Conservation (phyloP, 305 asterid genomes). For the Rubia balearica region DNA sequence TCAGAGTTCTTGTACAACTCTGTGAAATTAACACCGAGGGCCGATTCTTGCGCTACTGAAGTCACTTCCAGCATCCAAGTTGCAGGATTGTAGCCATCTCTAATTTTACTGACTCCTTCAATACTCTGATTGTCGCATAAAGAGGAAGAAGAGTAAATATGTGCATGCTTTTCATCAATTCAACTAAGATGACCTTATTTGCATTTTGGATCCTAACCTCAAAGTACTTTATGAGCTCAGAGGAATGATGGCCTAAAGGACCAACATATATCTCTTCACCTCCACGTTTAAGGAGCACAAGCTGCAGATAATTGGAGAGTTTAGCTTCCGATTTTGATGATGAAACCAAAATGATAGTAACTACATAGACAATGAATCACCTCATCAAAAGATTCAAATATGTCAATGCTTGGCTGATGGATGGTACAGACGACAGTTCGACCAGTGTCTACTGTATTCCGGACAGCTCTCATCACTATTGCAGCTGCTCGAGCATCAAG, state of each 20-base stretch:
- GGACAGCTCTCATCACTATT: slow-evolving; percentile 20
- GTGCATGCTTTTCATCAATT: background rate
- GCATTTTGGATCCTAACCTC: slow-evolving; percentile 20
- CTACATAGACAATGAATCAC: slow-evolving; percentile 5
- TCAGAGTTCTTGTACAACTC: slow-evolving; percentile 17
- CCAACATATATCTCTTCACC: slow-evolving; percentile 65
- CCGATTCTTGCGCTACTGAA: slow-evolving; percentile 15
- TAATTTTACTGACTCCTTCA: slow-evolving; percentile 17
- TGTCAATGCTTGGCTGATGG: slow-evolving; percentile 26
- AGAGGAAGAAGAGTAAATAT: background rate
- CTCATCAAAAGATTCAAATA: slow-evolving; percentile 28
- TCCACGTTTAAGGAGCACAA: slow-evolving; percentile 40
- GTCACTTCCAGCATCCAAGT: slow-evolving; percentile 30
- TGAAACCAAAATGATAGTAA: background rate
- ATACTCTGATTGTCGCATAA: slow-evolving; percentile 9
- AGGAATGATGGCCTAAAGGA: slow-evolving; percentile 47
- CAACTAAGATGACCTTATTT: background rate
- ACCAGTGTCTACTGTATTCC: slow-evolving; percentile 15
- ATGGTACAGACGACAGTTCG: slow-evolving; percentile 23
- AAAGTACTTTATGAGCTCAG: slow-evolving; percentile 39
- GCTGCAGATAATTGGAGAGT: slow-evolving; percentile 14
- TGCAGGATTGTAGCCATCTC: slow-evolving; percentile 25
- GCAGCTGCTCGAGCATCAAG: slow-evolving; percentile 25
- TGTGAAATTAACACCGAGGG: slow-evolving; percentile 19
- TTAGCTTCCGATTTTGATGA: background rate